Evolutionary conservation across 768 basidiomycete species (phyloP), one percentile per base, ranked within the genome.

Genomic region (Pulveroboletus sp.): DNA sequence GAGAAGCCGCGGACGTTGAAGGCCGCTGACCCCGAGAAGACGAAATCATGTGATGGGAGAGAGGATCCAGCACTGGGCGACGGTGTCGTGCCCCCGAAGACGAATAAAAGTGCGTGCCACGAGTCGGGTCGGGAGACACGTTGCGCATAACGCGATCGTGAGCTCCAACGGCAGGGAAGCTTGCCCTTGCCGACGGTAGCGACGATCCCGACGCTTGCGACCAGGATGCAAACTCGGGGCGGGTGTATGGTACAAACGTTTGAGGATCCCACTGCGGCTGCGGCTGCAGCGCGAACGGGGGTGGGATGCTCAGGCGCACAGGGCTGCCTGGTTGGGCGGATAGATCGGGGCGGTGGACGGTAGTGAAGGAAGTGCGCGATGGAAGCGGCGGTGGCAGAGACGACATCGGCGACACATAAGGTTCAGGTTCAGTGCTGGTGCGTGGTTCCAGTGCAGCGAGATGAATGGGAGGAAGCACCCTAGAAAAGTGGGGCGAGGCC

Each of bases 271-370:
- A 86, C 45, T 80, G 83, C 1, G 84, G 85, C 46, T 69, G 70
- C 3, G 85, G 86, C 61, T 86, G 81, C 4, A 88, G 69, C 9
- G 82, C 78, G 59, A 80, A 85, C 3, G 85, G 86, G 14, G 84
- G 75, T 0, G 76, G 69, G 35, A 77, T 63, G 46, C 49, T 55
- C 17, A 53, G 54, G 17, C 31, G 38, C 18, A 37, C 21, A 26
- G 58, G 35, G 10, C 45, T 60, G 33, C 42, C 36, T 28, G 41
- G 52, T n/a, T 60, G 64, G 27, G 57, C 27, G 32, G 65, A 55
- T 28, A 66, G 36, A 21, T 63, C 55, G 33, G 51, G 63, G 33
- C 44, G 55, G 33, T 39, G 60, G 24, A 49, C 27, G 41, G 46
- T 49, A 40, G 57, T 61, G 43, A 50, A 46, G 39, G 47, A 51